These are phyloP conservation scores for Arabidopsis lyrata DNA, from an alignment of 441 rosid genomes.

Conservation along the genomic window DNA sequence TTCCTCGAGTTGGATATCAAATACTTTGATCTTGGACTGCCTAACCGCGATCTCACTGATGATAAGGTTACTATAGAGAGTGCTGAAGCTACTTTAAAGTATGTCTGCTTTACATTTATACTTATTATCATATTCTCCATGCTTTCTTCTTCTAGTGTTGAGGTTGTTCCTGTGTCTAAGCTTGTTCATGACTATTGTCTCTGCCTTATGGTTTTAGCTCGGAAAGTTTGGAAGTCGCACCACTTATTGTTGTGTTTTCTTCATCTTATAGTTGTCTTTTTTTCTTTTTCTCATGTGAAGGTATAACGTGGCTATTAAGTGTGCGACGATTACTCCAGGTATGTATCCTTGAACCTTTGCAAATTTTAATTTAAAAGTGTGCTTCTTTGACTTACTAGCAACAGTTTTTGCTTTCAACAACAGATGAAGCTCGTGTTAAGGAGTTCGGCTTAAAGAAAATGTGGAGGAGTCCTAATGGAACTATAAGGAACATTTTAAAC, in stretches of 20 bases:
- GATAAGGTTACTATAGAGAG: constrained; percentile 80
- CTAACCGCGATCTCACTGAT: constrained; percentile 76
- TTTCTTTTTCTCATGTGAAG: constrained; percentile 47
- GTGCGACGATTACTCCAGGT: constrained; percentile 97
- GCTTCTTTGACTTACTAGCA: constrained; percentile 18
- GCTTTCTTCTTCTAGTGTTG: background rate
- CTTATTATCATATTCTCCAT: background rate
- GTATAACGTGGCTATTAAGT: constrained; percentile 95
- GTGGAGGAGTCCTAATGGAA: constrained; percentile 99
- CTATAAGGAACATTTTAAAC: constrained; percentile 87
- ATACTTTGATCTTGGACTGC: constrained; percentile 86
- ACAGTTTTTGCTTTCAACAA: constrained; percentile 21
- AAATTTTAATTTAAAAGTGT: constrained; percentile 1
- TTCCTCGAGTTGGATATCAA: constrained; percentile 82
- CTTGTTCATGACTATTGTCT: background rate
- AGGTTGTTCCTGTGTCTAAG: constrained; percentile 16
- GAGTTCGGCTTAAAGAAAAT: constrained; percentile 82
- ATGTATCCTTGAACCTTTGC: constrained; percentile 13
- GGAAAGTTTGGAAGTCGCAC: background rate
- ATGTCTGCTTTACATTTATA: constrained; percentile 32
- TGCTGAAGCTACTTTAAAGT: constrained; percentile 87
- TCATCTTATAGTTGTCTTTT: constrained; percentile 1
- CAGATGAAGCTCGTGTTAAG: constrained; percentile 86
- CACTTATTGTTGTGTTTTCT: background rate
- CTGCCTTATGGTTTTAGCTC: background rate